Evolutionary conservation across 306 rosid genomes (phyloP).

Genomic region (Herpetospermum pedunculosum): DNA sequence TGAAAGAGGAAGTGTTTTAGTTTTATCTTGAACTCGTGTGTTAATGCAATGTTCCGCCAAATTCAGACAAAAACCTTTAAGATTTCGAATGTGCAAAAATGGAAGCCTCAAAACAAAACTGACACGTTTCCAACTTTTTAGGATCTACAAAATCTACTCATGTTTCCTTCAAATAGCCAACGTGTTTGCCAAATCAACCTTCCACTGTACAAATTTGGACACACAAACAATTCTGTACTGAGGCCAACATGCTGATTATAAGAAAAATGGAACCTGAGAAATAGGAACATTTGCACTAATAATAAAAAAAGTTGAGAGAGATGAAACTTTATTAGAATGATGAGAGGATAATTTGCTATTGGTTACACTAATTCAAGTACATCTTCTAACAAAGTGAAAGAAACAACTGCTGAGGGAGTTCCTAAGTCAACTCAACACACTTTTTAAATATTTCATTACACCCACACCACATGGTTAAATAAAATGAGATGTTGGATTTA

Average conservation of each 20-base stretch:
- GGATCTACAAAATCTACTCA: not conserved
- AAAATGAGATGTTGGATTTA: not conserved
- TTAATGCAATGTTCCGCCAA: not conserved
- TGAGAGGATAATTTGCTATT: not conserved
- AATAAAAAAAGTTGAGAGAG: not conserved
- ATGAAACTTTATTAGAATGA: not conserved
- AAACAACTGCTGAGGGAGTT: constrained; percentile 8
- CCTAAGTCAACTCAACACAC: not conserved
- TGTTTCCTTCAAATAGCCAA: not conserved
- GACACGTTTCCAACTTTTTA: not conserved
- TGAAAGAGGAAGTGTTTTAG: not conserved
- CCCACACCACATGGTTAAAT: constrained; percentile 4
- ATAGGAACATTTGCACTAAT: not conserved
- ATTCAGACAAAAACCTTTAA: not conserved
- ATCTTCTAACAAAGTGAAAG: not conserved
- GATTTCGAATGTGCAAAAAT: not conserved
- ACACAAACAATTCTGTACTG: too few relatives aligned
- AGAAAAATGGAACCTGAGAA: not conserved
- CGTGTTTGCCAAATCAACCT: not conserved
- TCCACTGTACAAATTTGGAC: not conserved
- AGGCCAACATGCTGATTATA: not conserved
- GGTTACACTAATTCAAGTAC: not conserved
- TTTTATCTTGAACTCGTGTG: not conserved
- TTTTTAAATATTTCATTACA: not conserved
- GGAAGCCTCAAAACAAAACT: not conserved